These are phyloP conservation scores for Populus hybrid DNA, from an alignment of 441 rosid genomes.

Conservation along the genomic window DNA sequence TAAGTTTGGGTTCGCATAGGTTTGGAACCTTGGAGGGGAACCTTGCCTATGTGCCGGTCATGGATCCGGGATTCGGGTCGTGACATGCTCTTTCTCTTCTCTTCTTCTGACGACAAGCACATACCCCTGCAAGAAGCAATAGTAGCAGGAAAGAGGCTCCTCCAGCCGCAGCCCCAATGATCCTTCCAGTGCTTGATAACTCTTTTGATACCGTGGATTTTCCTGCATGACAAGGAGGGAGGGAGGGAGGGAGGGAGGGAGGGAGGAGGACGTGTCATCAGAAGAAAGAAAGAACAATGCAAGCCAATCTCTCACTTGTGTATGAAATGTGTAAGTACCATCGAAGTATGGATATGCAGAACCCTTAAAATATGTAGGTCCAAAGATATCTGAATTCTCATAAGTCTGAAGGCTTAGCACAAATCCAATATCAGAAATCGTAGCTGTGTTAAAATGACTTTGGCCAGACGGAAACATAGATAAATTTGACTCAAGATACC, in stretches of 20 bases:
- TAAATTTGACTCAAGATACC: constrained; percentile 32
- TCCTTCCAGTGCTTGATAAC: constrained; percentile 34
- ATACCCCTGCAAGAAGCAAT: constrained; percentile 54
- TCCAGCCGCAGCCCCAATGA: constrained; percentile 55
- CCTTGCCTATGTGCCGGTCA: too few species aligned
- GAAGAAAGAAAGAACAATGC: background rate
- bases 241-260: background rate
- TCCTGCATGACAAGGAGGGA: constrained; percentile 5
- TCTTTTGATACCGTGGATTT: constrained; percentile 22
- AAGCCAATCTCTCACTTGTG: background rate
- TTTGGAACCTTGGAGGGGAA: too few species aligned
- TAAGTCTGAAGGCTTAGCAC: constrained; percentile 46
- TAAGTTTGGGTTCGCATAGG: too few species aligned
- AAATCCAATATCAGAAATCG: constrained; percentile 28
- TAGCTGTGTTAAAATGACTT: constrained; percentile 14
- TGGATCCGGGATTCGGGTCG: too few species aligned
- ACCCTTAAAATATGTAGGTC: constrained; percentile 40
- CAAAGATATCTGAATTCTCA: constrained; percentile 46
- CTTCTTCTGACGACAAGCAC: constrained; percentile 60
- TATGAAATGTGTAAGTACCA: constrained; percentile 17
- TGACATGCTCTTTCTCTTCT: constrained; percentile 50
- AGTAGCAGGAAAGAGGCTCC: constrained; percentile 47
- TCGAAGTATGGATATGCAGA: constrained; percentile 1
- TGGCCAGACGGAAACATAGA: constrained; percentile 45
- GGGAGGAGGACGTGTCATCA: background rate